Conservation (phyloP, 176 grass and related monocot genomes). For the Tillandsia leiboldiana region DNA sequence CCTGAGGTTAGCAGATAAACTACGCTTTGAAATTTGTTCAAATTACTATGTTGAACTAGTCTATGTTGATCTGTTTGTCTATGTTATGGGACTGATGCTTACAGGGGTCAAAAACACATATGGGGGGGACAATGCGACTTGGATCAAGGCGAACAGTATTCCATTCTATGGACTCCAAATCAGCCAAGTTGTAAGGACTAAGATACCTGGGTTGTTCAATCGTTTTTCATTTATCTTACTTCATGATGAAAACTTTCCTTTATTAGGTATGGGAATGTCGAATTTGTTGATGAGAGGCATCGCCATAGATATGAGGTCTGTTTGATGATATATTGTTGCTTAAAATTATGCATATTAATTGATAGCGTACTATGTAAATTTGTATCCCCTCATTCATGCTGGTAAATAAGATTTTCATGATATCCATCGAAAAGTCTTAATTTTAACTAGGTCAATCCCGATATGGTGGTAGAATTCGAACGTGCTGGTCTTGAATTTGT, state of each 20-base stretch:
- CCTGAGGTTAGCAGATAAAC: slow-evolving; percentile 28
- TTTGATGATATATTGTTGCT: not conserved
- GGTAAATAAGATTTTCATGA: no score
- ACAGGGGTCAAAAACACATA: slow-evolving; percentile 30
- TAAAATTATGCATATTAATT: not conserved
- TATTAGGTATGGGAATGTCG: slow-evolving; percentile 33
- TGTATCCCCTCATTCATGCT: no score
- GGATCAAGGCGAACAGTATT: slow-evolving; percentile 40
- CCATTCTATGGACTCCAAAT: slow-evolving; percentile 26
- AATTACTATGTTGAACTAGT: not conserved
- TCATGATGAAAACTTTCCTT: slow-evolving; percentile 2
- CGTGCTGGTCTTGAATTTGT: slow-evolving; percentile 40
- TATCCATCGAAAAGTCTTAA: not conserved
- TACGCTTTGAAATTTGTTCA: slow-evolving; percentile 1
- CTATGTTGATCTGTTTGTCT: slow-evolving; percentile 1
- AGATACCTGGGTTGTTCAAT: not conserved
- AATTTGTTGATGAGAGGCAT: slow-evolving; percentile 41
- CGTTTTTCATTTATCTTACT: not conserved
- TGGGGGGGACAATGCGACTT: slow-evolving; percentile 43
- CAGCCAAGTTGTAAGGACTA: slow-evolving; percentile 42
- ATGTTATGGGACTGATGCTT: slow-evolving; percentile 3
- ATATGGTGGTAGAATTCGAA: slow-evolving; percentile 39
- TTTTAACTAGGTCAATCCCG: slow-evolving; percentile 46
- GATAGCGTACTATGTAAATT: not conserved
- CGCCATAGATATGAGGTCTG: slow-evolving; percentile 47